Evolutionary conservation across 1,139 yeast genomes (phyloP).

Genomic region (Diutina rugosa): DNA sequence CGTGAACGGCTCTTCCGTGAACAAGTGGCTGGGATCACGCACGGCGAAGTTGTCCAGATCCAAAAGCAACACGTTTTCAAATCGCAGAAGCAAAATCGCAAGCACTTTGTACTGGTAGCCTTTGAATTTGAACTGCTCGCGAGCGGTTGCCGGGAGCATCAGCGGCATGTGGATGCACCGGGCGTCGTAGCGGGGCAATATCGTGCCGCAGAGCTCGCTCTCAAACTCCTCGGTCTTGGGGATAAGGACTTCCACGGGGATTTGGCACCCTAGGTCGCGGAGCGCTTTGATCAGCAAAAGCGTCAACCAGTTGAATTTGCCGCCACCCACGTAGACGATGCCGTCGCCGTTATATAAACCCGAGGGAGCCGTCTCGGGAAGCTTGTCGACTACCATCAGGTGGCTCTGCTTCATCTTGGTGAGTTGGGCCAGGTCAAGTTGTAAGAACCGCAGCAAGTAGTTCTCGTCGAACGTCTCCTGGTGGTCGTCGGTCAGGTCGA

Average conservation of each 20-base stretch:
- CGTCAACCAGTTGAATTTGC: slow-evolving; percentile 62
- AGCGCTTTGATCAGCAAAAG: slow-evolving; percentile 52
- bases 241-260: slow-evolving; percentile 70
- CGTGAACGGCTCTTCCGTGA: slow-evolving; percentile 40
- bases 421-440: slow-evolving; percentile 35
- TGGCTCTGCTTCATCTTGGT: slow-evolving; percentile 40
- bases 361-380: slow-evolving; percentile 37
- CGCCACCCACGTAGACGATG: slow-evolving; percentile 76
- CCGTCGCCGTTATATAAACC: slow-evolving; percentile 54
- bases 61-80: slow-evolving; percentile 60
- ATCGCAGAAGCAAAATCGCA: slow-evolving; percentile 62
- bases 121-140: slow-evolving; percentile 34
- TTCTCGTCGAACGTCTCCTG: slow-evolving; percentile 25
- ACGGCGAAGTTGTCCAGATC: slow-evolving; percentile 73
- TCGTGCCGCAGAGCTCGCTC: slow-evolving; percentile 45
- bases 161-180: slow-evolving; percentile 53
- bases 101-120: slow-evolving; percentile 75
- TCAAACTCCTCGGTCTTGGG: slow-evolving; percentile 65
- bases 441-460: slow-evolving; percentile 39
- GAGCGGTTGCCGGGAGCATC: slow-evolving; percentile 18
- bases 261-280: slow-evolving; percentile 45
- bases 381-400: slow-evolving; percentile 30
- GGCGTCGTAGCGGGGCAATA: slow-evolving; percentile 58
- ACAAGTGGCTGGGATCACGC: slow-evolving; percentile 39
- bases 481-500: slow-evolving; percentile 2